Conservation (phyloP, 495 filamentous ascomycete genomes). For the Penicillium riverlandense region DNA sequence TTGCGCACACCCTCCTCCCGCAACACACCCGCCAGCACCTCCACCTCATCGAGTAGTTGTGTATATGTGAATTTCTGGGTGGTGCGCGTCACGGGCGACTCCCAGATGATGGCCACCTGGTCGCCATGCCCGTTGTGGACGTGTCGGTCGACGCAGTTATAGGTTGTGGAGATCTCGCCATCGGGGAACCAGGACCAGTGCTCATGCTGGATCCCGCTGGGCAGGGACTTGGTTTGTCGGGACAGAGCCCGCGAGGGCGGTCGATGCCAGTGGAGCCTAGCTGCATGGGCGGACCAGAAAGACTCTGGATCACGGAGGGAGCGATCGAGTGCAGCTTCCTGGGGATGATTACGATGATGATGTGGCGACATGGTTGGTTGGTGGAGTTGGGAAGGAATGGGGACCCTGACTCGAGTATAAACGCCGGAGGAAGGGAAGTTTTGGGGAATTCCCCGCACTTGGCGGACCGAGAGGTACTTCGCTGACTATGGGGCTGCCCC, state of each 20-base stretch:
- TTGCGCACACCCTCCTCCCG: conserved; percentile 75
- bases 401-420: no score
- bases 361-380: conserved; percentile 13
- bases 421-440: background rate
- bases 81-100: conserved; percentile 73
- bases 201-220: conserved; percentile 40
- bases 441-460: conserved; percentile 1
- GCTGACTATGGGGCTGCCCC: no score
- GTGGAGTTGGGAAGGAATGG: background rate
- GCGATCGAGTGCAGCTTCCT: conserved; percentile 29
- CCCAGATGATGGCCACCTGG: conserved; percentile 72
- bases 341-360: conserved; percentile 20
- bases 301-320: conserved; percentile 48
- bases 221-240: conserved; percentile 39
- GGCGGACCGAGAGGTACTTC: background rate
- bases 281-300: conserved; percentile 75
- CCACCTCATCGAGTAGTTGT: conserved; percentile 74
- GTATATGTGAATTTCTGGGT: conserved; percentile 68
- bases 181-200: conserved; percentile 86
- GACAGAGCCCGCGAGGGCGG: conserved; percentile 45
- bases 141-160: conserved; percentile 87
- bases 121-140: conserved; percentile 68
- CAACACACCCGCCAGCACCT: conserved; percentile 74
- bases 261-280: conserved; percentile 73
- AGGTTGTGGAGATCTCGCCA: conserved; percentile 83